phyloP scores from a whole-genome alignment of 2,329 filamentous ascomycete genomes.

The Chrysoporthe cubensis region DNA sequence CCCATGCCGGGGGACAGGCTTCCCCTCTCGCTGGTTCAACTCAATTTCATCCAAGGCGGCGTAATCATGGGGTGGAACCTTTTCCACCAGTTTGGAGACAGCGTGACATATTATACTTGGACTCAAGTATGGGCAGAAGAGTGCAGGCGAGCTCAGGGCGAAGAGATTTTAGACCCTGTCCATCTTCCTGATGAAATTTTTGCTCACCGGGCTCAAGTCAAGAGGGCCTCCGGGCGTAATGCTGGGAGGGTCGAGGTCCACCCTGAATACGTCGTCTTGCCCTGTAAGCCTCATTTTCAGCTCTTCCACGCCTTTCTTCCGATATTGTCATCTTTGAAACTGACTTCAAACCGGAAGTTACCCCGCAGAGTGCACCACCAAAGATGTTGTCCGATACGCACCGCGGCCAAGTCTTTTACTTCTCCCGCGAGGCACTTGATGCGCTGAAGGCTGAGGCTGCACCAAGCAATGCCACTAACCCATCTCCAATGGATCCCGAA shows the following conservation, averaged over 20 bases:
- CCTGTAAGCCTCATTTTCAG: slow-evolving; percentile 27
- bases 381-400: slow-evolving; percentile 39
- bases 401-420: slow-evolving; percentile 38
- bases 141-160: slow-evolving; percentile 38
- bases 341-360: slow-evolving; percentile 26
- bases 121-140: slow-evolving; percentile 42
- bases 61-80: slow-evolving; percentile 34
- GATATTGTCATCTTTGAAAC: neutral
- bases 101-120: slow-evolving; percentile 38
- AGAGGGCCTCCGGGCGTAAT: slow-evolving; percentile 37
- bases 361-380: slow-evolving; percentile 36
- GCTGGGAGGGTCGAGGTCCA: slow-evolving; percentile 36
- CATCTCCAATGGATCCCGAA: slow-evolving; percentile 28
- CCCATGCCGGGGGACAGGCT: slow-evolving; percentile 32
- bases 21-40: slow-evolving; percentile 31
- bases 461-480: slow-evolving; percentile 35
- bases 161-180: slow-evolving; percentile 32
- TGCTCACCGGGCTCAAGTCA: slow-evolving; percentile 36
- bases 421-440: slow-evolving; percentile 36
- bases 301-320: too few relatives aligned
- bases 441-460: slow-evolving; percentile 39
- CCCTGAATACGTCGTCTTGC: slow-evolving; percentile 39
- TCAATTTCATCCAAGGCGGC: slow-evolving; percentile 38
- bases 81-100: slow-evolving; percentile 41
- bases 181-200: slow-evolving; percentile 36